Percentiles rank a stretch among this genome's conserved stretches.
These are phyloP conservation scores for Suillus americanus DNA, from an alignment of 768 basidiomycete species.

Conservation along the genomic window DNA sequence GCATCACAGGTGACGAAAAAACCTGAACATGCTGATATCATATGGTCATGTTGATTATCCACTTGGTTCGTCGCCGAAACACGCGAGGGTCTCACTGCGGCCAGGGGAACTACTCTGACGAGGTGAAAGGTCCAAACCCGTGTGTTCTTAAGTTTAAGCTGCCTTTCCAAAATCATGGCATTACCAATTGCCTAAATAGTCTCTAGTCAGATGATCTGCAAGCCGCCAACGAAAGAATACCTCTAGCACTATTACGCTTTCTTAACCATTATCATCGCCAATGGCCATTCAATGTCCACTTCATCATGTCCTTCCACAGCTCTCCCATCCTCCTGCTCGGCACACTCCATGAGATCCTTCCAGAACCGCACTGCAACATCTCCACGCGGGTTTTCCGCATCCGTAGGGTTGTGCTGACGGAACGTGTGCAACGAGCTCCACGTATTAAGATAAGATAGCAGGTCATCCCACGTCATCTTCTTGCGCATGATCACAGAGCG, in stretches of 20 bases:
- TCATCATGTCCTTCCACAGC: conserved; percentile 22
- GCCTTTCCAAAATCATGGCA: background rate
- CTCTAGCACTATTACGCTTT: background rate
- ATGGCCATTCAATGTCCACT: conserved; percentile 41
- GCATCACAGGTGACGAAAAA: background rate
- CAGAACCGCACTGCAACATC: conserved; percentile 68
- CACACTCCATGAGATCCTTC: conserved; percentile 48
- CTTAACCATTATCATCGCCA: conserved; percentile 28
- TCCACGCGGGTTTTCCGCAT: conserved; percentile 47
- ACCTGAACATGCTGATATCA: background rate
- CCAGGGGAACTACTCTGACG: background rate
- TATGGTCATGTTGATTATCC: background rate
- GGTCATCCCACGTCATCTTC: conserved; percentile 61
- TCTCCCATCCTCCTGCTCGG: conserved; percentile 23
- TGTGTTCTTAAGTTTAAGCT: too few species aligned
- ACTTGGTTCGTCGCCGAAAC: background rate
- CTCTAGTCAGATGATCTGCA: background rate
- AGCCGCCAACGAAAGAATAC: background rate
- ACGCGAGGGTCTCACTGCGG: background rate
- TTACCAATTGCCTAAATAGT: background rate
- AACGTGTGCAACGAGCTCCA: conserved; percentile 71
- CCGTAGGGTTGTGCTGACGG: conserved; percentile 60
- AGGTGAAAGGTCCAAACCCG: background rate
- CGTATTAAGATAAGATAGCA: conserved; percentile 69
- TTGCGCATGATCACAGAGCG: conserved; percentile 52